Evolutionary conservation across 1,284 basidiomycete genomes (phyloP).

Genomic region (Schizophyllum commune): DNA sequence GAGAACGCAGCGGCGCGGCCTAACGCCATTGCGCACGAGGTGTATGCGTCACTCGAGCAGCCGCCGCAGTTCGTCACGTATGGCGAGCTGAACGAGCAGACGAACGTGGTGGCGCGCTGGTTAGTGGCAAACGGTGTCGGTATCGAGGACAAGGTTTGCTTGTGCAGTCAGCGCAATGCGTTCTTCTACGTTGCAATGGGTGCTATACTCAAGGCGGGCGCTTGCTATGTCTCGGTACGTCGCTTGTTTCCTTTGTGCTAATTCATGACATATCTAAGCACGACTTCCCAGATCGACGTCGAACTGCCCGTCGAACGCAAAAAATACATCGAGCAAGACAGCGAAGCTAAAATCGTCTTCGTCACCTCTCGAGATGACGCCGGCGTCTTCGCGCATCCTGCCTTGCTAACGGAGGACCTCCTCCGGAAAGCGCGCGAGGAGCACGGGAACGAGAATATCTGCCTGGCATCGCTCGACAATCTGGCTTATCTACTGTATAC

Average conservation of each 20-base stretch:
- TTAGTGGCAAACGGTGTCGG: not conserved
- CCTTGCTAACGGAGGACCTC: not conserved
- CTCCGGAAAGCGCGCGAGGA: not conserved
- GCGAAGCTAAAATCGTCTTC: not conserved
- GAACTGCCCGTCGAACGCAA: constrained; percentile 1
- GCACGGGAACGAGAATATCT: not conserved
- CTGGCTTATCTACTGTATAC: constrained; percentile 5
- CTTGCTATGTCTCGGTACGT: constrained; percentile 3
- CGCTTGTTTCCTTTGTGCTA: not conserved
- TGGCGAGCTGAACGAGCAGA: constrained; percentile 1
- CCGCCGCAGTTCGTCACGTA: constrained; percentile 3
- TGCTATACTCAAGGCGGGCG: constrained; percentile 2
- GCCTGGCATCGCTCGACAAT: not conserved
- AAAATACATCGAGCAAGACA: constrained; percentile 1
- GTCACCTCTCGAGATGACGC: not conserved
- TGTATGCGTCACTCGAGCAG: constrained; percentile 6
- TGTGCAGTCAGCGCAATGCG: not conserved
- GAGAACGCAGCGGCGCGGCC: constrained; percentile 7
- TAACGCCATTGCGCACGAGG: constrained; percentile 11
- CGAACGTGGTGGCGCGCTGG: constrained; percentile 1
- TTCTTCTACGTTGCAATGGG: constrained; percentile 1
- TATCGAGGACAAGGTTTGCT: not conserved
- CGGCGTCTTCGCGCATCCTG: not conserved
- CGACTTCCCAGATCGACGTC: not conserved
- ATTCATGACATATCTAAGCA: not conserved